A percentile compares a stretch with the other conserved stretches of the same genome.
Conservation (phyloP, 2,329 filamentous ascomycete species). For the Botrytis galanthina region DNA sequence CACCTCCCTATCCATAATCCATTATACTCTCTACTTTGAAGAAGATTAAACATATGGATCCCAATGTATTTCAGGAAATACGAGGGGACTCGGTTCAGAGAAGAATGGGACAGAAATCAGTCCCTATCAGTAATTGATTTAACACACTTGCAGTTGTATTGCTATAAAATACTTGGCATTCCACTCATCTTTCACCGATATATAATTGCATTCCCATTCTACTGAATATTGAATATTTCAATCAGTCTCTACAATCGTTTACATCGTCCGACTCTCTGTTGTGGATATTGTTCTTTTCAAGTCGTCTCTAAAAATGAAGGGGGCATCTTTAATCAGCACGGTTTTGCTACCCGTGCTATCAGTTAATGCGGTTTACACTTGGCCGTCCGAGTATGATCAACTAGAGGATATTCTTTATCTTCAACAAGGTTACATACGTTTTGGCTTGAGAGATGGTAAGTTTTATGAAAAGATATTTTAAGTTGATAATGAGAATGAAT, state of each 20-base stretch:
- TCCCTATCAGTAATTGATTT: not conserved
- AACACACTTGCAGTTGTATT: not conserved
- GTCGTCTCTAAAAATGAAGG: not conserved
- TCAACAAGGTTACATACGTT: not conserved
- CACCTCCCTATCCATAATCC: not conserved
- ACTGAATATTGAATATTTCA: not conserved
- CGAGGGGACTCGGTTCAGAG: not conserved
- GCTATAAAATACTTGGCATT: not conserved
- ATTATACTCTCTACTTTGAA: not conserved
- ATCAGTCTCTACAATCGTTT: not conserved
- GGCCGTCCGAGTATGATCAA: conserved; percentile 2
- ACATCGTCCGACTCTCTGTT: not conserved
- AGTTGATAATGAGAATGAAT: not conserved
- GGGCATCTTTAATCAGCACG: not conserved
- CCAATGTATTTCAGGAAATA: not conserved
- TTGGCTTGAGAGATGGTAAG: conserved; percentile 4
- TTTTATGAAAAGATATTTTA: not conserved
- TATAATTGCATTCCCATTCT: not conserved
- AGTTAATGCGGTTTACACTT: not conserved
- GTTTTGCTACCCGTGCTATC: conserved; percentile 5
- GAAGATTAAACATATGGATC: not conserved
- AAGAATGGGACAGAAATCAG: not conserved
- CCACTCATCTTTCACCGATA: not conserved
- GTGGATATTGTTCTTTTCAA: not conserved
- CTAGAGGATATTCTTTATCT: not conserved